A percentile compares a stretch with the other conserved stretches of the same genome.
phyloP scores from a whole-genome alignment of 306 rosid genomes.

The Trifolium subterraneum region DNA sequence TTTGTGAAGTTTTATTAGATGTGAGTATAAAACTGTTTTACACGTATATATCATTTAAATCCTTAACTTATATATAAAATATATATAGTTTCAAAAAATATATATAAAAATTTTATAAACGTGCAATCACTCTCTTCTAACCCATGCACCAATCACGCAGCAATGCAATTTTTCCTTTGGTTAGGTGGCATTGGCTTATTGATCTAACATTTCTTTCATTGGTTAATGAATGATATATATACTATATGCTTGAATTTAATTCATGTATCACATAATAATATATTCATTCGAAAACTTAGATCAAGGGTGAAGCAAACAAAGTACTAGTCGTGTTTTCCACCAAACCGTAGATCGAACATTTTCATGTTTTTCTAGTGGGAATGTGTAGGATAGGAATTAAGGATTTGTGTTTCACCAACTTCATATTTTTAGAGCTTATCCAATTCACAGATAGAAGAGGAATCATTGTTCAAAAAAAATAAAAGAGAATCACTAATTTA shows the following conservation, averaged over 20 bases:
- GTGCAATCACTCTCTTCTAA: background rate
- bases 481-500: constrained; percentile 34
- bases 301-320: constrained; percentile 22
- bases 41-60: no score
- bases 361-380: constrained; percentile 46
- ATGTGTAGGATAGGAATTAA: constrained; percentile 37
- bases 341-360: constrained; percentile 42
- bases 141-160: constrained; percentile 42
- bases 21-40: no score
- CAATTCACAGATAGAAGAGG: constrained; percentile 23
- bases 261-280: background rate
- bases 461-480: constrained; percentile 26
- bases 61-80: no score
- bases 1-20: no score
- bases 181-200: constrained; percentile 35
- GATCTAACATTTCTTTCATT: constrained; percentile 6
- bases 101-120: no score
- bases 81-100: no score
- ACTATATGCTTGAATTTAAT: constrained; percentile 10
- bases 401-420: constrained; percentile 85
- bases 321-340: constrained; percentile 58
- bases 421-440: constrained; percentile 71
- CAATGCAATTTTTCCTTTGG: constrained; percentile 14
- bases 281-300: background rate
- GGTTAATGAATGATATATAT: background rate